These are phyloP conservation scores for Colletotrichum kahawae DNA, from an alignment of 2,329 filamentous ascomycete species.

Conservation along the genomic window DNA sequence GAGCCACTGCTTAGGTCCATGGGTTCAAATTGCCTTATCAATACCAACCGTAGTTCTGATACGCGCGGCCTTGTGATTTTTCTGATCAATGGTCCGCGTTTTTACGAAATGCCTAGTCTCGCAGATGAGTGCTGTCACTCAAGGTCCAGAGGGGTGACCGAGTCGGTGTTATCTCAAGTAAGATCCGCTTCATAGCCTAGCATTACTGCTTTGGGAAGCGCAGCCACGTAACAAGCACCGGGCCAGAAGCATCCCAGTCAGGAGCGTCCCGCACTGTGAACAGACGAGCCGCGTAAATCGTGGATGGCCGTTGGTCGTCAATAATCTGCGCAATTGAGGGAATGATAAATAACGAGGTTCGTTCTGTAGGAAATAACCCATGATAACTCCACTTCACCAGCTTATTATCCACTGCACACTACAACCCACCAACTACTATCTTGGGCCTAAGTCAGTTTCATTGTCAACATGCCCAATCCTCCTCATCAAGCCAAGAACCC, in stretches of 20 bases:
- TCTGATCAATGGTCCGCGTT: fast-evolving
- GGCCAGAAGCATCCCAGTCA: fast-evolving
- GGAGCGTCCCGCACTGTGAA: neutral
- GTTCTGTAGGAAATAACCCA: neutral
- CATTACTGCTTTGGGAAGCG: neutral
- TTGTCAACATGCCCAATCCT: neutral
- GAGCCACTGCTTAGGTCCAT: neutral
- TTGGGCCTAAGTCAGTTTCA: neutral
- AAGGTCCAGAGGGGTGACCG: neutral
- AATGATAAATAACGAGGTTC: neutral
- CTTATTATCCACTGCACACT: neutral
- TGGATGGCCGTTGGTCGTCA: neutral
- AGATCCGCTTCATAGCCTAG: neutral
- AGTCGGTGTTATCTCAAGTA: neutral
- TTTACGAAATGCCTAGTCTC: neutral
- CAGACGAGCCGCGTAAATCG: neutral
- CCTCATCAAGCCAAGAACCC: neutral
- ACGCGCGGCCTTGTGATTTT: neutral
- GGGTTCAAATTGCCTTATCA: neutral
- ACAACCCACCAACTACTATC: neutral
- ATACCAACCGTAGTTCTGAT: neutral
- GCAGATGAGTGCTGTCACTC: neutral
- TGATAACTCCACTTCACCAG: neutral
- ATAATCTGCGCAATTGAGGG: neutral
- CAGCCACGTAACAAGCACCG: fast-evolving